Evolutionary conservation across 495 filamentous ascomycete species (phyloP), one percentile per base, ranked within the genome.

Genomic region (Aspergillus heteromorphus): DNA sequence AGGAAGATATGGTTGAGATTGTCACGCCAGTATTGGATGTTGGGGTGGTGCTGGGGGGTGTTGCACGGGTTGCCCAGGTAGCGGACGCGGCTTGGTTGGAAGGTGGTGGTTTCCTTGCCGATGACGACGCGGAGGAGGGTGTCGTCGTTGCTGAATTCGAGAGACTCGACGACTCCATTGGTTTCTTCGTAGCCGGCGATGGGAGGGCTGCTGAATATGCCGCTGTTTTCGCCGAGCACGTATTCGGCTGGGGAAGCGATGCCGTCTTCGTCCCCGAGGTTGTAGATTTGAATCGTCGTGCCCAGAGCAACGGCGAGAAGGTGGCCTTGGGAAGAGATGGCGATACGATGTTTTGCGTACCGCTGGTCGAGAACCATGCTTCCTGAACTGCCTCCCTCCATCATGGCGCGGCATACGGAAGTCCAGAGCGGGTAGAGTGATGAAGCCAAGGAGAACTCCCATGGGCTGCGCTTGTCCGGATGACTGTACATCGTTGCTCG

Each of bases 121-220:
- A 61, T 55, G 3, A 29, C 41, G 4, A 65, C 56, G 36, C 62
- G 62, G 19, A 65, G 62, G 20, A 65, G 54, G 1, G 50, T 54
- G 40, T 61, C 59, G 40, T 59, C 34, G 8, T 65, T 58, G 4
- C 45, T 49, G 48, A 65, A 65, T 48, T 61, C 62, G 1, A 65
- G 42, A 8, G 45, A 54, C 21, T 61, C 56, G 43, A 65, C 45
- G n/a, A 59, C 42, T 16, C 58, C 62, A 43, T 61, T 54, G 2
- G 62, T 54, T 21, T 60, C 57, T 21, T 56, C 52, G 51, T 61
- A 65, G n/a, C 9, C 19, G 20, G 45, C 17, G 2, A 16, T 20
- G 17, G 53, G 48, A 1, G 29, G 13, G 17, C 29, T 34, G 27
- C 30, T n/a, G 40, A 61, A 57, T 5, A 23, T 23, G 13, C 18